Conservation (phyloP, 2,329 filamentous ascomycete species). For the Aspergillus sclerotialis region DNA sequence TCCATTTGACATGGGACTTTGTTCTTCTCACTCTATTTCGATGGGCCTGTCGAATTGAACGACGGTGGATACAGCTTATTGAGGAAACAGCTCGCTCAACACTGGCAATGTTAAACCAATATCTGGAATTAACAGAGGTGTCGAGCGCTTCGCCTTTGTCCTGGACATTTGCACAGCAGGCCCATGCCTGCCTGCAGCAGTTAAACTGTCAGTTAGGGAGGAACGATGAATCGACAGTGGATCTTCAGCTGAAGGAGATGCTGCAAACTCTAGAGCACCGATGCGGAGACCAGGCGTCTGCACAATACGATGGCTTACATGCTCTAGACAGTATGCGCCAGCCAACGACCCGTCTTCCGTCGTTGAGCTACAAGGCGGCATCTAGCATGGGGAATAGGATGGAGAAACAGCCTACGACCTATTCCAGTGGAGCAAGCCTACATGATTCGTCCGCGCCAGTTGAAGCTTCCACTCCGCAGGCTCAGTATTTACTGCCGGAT, state of each 20-base stretch:
- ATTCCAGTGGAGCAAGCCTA: no score
- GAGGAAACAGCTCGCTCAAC: neutral
- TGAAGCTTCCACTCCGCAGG: neutral
- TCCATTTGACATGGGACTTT: constrained; percentile 11
- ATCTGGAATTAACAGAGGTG: no score
- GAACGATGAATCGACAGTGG: no score
- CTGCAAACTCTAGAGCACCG: no score
- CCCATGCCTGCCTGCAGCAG: no score
- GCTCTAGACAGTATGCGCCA: constrained; percentile 4
- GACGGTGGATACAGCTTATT: neutral
- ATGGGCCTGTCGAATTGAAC: no score
- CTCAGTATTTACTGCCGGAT: neutral
- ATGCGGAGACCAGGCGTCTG: no score
- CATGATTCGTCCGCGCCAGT: neutral
- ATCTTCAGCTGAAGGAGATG: no score
- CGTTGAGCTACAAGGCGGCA: neutral
- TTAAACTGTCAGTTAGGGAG: no score
- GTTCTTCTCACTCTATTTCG: constrained; percentile 5
- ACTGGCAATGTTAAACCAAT: constrained; percentile 5
- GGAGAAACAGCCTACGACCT: neutral
- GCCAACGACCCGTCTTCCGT: neutral
- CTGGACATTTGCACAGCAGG: no score
- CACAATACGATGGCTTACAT: no score
- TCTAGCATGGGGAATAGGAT: neutral
- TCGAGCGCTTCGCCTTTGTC: no score